Percentiles rank a stretch among this genome's conserved stretches.
These are phyloP conservation scores for Pseudogymnoascus sp. DNA, from an alignment of 2,329 filamentous ascomycete genomes.

Conservation along the genomic window DNA sequence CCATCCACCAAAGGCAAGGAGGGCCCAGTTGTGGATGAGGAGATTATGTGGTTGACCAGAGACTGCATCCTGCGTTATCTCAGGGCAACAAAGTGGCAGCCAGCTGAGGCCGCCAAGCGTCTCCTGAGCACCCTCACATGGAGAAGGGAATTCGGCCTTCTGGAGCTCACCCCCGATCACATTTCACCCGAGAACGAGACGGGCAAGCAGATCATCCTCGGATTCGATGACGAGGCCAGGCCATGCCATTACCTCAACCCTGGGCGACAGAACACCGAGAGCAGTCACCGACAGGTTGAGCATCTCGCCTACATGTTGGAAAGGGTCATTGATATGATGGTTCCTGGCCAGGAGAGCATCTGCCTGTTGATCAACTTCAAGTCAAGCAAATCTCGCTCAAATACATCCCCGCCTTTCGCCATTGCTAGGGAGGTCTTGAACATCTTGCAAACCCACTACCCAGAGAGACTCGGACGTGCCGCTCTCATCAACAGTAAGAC, in stretches of 20 bases:
- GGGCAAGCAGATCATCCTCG: slow-evolving; percentile 85
- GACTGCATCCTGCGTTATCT: slow-evolving; percentile 92
- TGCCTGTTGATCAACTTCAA: slow-evolving; percentile 90
- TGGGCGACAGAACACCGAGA: slow-evolving; percentile 84
- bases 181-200: slow-evolving; percentile 93
- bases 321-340: slow-evolving; percentile 79
- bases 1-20: slow-evolving; percentile 51
- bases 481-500: slow-evolving; percentile 77
- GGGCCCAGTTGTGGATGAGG: slow-evolving; percentile 65
- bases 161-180: slow-evolving; percentile 68
- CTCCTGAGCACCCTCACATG: slow-evolving; percentile 74
- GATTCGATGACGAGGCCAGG: slow-evolving; percentile 78
- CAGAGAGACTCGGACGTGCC: slow-evolving; percentile 80
- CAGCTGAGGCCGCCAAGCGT: slow-evolving; percentile 69
- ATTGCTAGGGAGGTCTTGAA: slow-evolving; percentile 77
- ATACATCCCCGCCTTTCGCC: slow-evolving; percentile 63
- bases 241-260: slow-evolving; percentile 89
- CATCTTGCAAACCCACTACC: slow-evolving; percentile 93
- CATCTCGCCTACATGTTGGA: slow-evolving; percentile 96
- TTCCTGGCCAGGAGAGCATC: slow-evolving; percentile 76
- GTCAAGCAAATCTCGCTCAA: slow-evolving; percentile 64
- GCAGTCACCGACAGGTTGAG: slow-evolving; percentile 78
- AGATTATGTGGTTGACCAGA: slow-evolving; percentile 83
- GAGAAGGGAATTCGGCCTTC: slow-evolving; percentile 84
- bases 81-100: slow-evolving; percentile 85